These are phyloP conservation scores for Fulvia fulva DNA, from an alignment of 2,329 filamentous ascomycete species.

Conservation along the genomic window DNA sequence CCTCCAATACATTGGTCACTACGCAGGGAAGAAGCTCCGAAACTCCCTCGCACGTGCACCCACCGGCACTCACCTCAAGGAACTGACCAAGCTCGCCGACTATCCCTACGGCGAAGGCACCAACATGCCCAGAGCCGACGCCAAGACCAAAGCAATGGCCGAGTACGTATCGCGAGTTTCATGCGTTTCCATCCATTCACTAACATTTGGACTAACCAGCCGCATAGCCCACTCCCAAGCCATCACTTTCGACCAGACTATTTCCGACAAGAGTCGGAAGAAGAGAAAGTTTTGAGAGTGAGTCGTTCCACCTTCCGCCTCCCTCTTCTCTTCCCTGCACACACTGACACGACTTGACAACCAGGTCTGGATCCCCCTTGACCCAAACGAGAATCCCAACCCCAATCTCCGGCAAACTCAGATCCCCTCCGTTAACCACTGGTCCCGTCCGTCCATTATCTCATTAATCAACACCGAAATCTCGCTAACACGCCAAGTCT, in stretches of 20 bases:
- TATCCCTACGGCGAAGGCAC: background rate
- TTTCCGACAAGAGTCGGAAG: background rate
- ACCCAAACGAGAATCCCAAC: background rate
- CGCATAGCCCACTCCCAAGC: background rate
- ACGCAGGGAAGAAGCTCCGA: background rate
- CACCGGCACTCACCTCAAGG: background rate
- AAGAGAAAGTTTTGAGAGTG: constrained; percentile 1
- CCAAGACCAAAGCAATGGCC: background rate
- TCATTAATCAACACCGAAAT: background rate
- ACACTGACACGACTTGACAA: background rate
- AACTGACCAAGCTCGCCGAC: background rate
- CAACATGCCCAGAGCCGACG: background rate
- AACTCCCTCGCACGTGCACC: background rate
- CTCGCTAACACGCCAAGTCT: background rate
- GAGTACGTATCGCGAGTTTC: background rate
- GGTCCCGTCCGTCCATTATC: background rate
- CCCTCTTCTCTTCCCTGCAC: background rate
- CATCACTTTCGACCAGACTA: constrained; percentile 1
- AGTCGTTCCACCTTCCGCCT: background rate
- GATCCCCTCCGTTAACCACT: background rate
- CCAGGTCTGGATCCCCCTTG: constrained; percentile 2
- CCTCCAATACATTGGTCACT: background rate
- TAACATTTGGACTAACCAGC: background rate
- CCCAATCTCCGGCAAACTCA: background rate
- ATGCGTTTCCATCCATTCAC: background rate